phyloP scores from a whole-genome alignment of 371 early-diverging fungal genomes.

The Conidiobolus incongruus region DNA sequence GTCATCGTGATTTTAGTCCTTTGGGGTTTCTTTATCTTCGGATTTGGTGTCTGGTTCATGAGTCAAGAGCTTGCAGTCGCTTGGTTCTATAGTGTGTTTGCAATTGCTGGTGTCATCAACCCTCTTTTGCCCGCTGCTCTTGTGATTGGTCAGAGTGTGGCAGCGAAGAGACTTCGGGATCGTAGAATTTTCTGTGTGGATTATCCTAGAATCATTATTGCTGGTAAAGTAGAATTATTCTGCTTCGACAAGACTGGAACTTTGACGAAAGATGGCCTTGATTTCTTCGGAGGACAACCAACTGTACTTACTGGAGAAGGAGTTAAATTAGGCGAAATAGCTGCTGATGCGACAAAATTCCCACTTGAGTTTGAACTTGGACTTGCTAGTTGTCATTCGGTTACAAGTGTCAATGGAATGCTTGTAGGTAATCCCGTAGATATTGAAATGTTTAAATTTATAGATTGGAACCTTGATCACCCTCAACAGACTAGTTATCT shows the following conservation, averaged over 20 bases:
- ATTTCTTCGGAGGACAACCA: conserved; percentile 3
- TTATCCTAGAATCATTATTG: conserved; percentile 43
- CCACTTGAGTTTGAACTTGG: conserved; percentile 8
- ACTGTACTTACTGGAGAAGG: neutral
- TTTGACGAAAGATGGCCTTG: conserved; percentile 19
- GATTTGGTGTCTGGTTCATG: conserved; percentile 28
- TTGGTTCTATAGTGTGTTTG: conserved; percentile 47
- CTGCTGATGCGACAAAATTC: no score
- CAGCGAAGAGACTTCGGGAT: conserved; percentile 35
- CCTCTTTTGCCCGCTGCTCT: conserved; percentile 54
- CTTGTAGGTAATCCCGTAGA: conserved; percentile 84
- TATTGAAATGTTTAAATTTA: conserved; percentile 69
- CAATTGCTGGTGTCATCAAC: conserved; percentile 39
- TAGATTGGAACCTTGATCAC: conserved; percentile 15
- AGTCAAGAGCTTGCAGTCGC: no score
- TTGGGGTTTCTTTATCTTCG: conserved; percentile 31
- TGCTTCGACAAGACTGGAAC: conserved; percentile 85
- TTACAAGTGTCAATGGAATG: conserved; percentile 37
- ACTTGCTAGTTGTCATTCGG: conserved; percentile 51
- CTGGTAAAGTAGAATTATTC: conserved; percentile 51
- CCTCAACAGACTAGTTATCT: conserved; percentile 8
- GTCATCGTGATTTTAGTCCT: conserved; percentile 29
- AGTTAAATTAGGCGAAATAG: neutral
- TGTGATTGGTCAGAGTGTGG: conserved; percentile 70
- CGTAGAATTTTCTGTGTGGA: conserved; percentile 48